phyloP scores from a whole-genome alignment of 225 moss, liverwort and hornwort species.

The Asterella californica region DNA sequence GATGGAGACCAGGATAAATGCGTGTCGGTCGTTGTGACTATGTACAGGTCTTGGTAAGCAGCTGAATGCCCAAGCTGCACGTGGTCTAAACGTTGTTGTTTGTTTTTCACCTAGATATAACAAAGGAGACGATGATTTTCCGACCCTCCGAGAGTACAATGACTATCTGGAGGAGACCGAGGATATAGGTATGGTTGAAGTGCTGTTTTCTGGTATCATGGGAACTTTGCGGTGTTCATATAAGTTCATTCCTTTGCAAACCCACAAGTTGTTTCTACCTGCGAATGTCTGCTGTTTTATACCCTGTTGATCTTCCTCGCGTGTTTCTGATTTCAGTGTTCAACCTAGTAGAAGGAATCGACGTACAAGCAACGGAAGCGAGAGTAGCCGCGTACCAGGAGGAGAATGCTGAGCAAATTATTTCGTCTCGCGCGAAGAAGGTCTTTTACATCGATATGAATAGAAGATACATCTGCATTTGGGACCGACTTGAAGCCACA shows the following conservation, averaged over 20 bases:
- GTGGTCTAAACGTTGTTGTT: not conserved
- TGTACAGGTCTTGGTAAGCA: not conserved
- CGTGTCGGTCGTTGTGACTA: not conserved
- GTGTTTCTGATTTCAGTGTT: constrained; percentile 24
- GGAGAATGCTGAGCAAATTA: constrained; percentile 47
- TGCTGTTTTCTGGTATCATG: too few relatives aligned
- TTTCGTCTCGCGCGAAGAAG: constrained; percentile 39
- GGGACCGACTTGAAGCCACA: too few relatives aligned
- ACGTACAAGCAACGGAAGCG: constrained; percentile 43
- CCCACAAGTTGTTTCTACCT: not conserved
- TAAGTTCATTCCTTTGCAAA: not conserved
- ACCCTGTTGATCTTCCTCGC: not conserved
- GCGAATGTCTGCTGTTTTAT: not conserved
- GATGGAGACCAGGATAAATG: not conserved
- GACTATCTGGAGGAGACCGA: constrained; percentile 90
- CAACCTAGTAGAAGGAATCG: constrained; percentile 40
- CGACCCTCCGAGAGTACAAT: constrained; percentile 69
- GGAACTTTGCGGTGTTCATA: too few relatives aligned
- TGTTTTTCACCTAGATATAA: constrained; percentile 48
- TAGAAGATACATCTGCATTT: not conserved
- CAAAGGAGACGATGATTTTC: constrained; percentile 78
- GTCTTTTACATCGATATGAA: constrained; percentile 1
- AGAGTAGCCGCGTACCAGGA: constrained; percentile 41
- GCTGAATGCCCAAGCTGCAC: not conserved
- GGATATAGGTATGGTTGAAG: constrained; percentile 44